phyloP scores from a whole-genome alignment of 805 yeast species.

The Wickerhamomyces tratensis region DNA sequence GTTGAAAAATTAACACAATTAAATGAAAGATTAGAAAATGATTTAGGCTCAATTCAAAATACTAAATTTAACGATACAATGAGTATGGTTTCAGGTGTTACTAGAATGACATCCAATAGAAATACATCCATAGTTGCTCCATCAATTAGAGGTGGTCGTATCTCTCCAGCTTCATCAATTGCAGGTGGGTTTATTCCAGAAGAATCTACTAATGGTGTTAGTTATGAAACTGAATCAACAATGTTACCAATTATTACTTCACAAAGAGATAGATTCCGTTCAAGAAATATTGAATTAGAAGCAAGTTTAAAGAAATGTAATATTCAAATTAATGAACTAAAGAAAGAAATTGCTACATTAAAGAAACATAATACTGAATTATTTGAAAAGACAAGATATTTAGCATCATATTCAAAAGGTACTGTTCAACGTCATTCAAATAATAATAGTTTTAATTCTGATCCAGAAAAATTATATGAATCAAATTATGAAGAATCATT shows the following conservation, averaged over 20 bases:
- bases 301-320: conserved; percentile 60
- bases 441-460: conserved; percentile 21
- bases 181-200: conserved; percentile 33
- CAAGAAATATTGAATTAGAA: conserved; percentile 76
- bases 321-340: conserved; percentile 45
- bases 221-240: conserved; percentile 27
- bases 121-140: conserved; percentile 17
- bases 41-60: conserved; percentile 51
- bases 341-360: conserved; percentile 51
- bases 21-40: conserved; percentile 64
- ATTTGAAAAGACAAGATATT: conserved; percentile 66
- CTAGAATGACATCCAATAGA: conserved; percentile 25
- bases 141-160: conserved; percentile 16
- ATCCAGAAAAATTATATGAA: conserved; percentile 52
- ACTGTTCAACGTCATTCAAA: conserved; percentile 13
- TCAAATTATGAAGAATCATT: conserved; percentile 64
- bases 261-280: conserved; percentile 88
- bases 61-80: conserved; percentile 36
- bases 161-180: conserved; percentile 45
- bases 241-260: conserved; percentile 83
- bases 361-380: conserved; percentile 70
- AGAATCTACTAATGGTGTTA: conserved; percentile 17
- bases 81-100: conserved; percentile 56
- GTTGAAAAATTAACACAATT: conserved; percentile 31
- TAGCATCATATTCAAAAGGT: conserved; percentile 38